These are phyloP conservation scores for Fusarium zealandicum DNA, from an alignment of 2,329 filamentous ascomycete species.

Conservation along the genomic window DNA sequence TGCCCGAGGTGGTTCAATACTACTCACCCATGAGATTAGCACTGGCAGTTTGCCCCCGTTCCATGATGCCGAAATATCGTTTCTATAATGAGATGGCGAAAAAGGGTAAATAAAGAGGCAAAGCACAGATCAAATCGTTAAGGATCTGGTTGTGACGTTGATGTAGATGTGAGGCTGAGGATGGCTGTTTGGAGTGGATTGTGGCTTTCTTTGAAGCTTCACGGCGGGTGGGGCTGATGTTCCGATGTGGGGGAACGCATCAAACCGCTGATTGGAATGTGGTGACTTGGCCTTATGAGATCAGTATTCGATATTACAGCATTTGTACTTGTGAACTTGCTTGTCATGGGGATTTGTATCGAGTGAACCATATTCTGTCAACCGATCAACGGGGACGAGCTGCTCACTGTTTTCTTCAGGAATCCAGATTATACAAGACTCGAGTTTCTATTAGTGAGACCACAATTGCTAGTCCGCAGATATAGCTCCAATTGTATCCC, in stretches of 20 bases:
- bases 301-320: neutral
- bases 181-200: neutral
- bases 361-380: no score
- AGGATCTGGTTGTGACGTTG: conserved; percentile 1
- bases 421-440: neutral
- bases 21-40: conserved; percentile 49
- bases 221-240: conserved; percentile 33
- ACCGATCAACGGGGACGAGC: no score
- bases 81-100: no score
- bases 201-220: conserved; percentile 10
- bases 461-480: neutral
- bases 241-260: conserved; percentile 28
- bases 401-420: no score
- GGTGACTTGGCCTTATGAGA: conserved; percentile 3
- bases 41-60: conserved; percentile 43
- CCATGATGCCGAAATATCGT: conserved; percentile 36
- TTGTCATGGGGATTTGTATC: neutral
- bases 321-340: no score
- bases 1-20: neutral
- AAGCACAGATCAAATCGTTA: neutral
- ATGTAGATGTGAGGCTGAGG: conserved; percentile 20
- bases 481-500: conserved; percentile 8
- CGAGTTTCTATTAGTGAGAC: neutral
- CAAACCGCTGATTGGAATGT: conserved; percentile 9
- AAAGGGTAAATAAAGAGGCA: neutral